Evolutionary conservation across 345 rosid genomes (phyloP).

Genomic region (Turnera subulata): DNA sequence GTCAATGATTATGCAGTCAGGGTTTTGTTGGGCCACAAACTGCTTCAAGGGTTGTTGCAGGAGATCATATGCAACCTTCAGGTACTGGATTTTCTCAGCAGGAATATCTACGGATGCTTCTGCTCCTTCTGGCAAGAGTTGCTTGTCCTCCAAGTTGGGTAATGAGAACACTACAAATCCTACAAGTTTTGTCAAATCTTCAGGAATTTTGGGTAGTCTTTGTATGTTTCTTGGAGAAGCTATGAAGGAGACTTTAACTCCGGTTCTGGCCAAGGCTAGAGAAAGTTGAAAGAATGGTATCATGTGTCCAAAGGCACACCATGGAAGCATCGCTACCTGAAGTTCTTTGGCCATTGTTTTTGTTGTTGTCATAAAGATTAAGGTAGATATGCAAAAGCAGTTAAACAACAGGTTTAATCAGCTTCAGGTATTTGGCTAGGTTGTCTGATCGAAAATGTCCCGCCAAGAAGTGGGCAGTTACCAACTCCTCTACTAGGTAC

Average conservation of each 20-base stretch:
- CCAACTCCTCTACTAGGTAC: too few relatives aligned
- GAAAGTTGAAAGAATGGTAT: slow-evolving; percentile 14
- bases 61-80: slow-evolving; percentile 27
- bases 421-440: too few relatives aligned
- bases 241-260: slow-evolving; percentile 15
- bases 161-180: slow-evolving; percentile 14
- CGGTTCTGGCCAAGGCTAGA: slow-evolving; percentile 8
- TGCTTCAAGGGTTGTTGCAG: slow-evolving; percentile 17
- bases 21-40: slow-evolving; percentile 3
- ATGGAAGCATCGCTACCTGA: slow-evolving; percentile 17
- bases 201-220: slow-evolving; percentile 19
- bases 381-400: too few relatives aligned
- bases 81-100: slow-evolving; percentile 9
- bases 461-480: too few relatives aligned
- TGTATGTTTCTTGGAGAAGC: slow-evolving; percentile 18
- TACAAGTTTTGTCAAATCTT: slow-evolving; percentile 1
- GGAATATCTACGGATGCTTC: slow-evolving; percentile 37
- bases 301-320: slow-evolving; percentile 21
- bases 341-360: background rate
- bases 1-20: slow-evolving; percentile 32
- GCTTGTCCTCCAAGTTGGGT: slow-evolving; percentile 5
- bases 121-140: slow-evolving; percentile 13
- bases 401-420: too few relatives aligned
- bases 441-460: too few relatives aligned
- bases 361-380: too few relatives aligned